Evolutionary conservation across 495 filamentous ascomycete species (phyloP).

Genomic region (Jackrogersella minutella): DNA sequence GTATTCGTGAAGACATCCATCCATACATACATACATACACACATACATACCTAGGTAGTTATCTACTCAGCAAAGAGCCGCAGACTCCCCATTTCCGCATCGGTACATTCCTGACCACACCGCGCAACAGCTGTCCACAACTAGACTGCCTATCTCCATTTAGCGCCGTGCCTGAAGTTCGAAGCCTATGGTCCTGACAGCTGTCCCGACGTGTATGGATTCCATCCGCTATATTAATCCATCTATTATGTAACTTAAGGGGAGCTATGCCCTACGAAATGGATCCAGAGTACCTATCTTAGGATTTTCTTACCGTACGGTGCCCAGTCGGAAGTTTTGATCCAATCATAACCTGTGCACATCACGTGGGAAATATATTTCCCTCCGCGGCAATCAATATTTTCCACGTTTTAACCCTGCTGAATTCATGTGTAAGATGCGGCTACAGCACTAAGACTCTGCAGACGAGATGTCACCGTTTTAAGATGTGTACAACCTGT

Average conservation of each 20-base stretch:
- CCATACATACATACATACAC: not conserved
- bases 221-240: conserved; percentile 2
- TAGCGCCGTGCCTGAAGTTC: conserved; percentile 14
- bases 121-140: not conserved
- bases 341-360: conserved; percentile 1
- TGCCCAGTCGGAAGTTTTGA: conserved; percentile 1
- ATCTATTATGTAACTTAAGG: conserved; percentile 19
- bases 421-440: not conserved
- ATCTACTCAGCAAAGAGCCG: not conserved
- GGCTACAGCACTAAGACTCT: not conserved
- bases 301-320: not conserved
- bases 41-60: not conserved
- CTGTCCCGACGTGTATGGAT: conserved; percentile 16
- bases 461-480: no score
- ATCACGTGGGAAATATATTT: conserved; percentile 1
- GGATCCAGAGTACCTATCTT: not conserved
- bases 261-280: conserved; percentile 23
- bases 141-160: conserved; percentile 1
- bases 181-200: conserved; percentile 11
- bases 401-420: not conserved
- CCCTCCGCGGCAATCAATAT: not conserved
- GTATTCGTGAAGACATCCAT: conserved; percentile 1
- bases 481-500: no score
- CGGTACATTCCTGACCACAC: not conserved
- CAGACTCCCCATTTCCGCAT: not conserved